Percentiles rank a stretch among this genome's conserved stretches.
phyloP scores from a whole-genome alignment of 1,284 basidiomycete genomes.

The Irpex sp. region DNA sequence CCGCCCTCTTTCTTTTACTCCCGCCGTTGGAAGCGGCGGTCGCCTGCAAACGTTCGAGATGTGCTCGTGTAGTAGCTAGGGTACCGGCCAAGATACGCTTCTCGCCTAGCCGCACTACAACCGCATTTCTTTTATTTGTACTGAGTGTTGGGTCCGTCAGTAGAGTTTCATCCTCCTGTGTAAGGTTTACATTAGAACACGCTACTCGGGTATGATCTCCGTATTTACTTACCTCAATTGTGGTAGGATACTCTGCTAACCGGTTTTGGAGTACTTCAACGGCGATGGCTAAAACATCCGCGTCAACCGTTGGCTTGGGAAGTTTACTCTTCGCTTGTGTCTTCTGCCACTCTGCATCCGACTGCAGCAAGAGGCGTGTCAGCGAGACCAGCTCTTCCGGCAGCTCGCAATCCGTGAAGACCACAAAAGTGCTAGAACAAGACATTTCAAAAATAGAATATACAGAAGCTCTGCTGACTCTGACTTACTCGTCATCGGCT shows the following conservation, averaged over 20 bases:
- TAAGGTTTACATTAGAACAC: background rate
- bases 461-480: conserved; percentile 8
- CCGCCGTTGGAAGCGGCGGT: conserved; percentile 9
- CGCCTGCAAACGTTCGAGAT: background rate
- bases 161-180: conserved; percentile 54
- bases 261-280: conserved; percentile 47
- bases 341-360: conserved; percentile 62
- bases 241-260: conserved; percentile 54
- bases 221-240: conserved; percentile 44
- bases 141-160: conserved; percentile 31
- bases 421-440: conserved; percentile 52
- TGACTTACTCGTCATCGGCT: conserved; percentile 86
- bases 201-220: background rate
- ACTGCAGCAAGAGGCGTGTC: conserved; percentile 62
- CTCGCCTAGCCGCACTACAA: conserved; percentile 79
- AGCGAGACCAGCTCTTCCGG: conserved; percentile 72
- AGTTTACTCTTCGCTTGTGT: conserved; percentile 67
- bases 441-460: background rate
- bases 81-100: conserved; percentile 61
- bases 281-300: conserved; percentile 42
- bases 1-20: conserved; percentile 5
- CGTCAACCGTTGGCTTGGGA: conserved; percentile 71
- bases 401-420: conserved; percentile 53
- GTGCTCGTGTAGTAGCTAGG: conserved; percentile 27
- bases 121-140: conserved; percentile 55